phyloP scores from a whole-genome alignment of 495 filamentous ascomycete species.

The Penicillium maclennaniae region DNA sequence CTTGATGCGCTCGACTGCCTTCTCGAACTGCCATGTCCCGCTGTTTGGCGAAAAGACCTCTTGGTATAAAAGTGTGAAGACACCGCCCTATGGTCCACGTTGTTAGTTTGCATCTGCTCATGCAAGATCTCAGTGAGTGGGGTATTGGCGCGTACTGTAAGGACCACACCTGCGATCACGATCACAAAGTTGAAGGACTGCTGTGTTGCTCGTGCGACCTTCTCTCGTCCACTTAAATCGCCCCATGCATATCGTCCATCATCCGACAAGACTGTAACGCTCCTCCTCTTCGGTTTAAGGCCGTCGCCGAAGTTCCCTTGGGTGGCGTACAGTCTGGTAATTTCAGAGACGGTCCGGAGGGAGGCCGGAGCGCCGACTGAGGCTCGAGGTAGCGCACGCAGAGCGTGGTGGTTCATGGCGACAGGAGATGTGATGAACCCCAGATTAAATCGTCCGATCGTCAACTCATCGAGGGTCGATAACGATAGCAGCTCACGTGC shows the following conservation, averaged over 20 bases:
- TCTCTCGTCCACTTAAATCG: conserved; percentile 69
- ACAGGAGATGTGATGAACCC: neutral
- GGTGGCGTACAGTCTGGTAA: conserved; percentile 50
- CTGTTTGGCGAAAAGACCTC: conserved; percentile 87
- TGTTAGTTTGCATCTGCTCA: neutral
- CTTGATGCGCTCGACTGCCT: conserved; percentile 75
- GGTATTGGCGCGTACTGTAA: conserved; percentile 53
- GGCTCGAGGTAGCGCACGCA: conserved; percentile 20
- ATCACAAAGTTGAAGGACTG: conserved; percentile 84
- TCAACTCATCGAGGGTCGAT: too few species aligned
- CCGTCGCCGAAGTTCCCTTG: conserved; percentile 40
- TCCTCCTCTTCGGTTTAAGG: conserved; percentile 45
- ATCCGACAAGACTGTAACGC: conserved; percentile 78
- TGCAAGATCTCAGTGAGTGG: neutral
- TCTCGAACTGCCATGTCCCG: conserved; percentile 83
- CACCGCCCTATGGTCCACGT: conserved; percentile 54
- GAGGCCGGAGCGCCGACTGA: conserved; percentile 6
- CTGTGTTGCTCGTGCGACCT: conserved; percentile 80
- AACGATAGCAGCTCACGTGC: conserved; percentile 5
- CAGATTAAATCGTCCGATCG: neutral
- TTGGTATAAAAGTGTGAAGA: conserved; percentile 72
- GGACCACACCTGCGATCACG: conserved; percentile 66
- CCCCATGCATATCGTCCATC: conserved; percentile 77
- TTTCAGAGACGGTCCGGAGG: conserved; percentile 15
- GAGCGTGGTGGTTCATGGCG: conserved; percentile 19